Evolutionary conservation across 371 early-diverging fungal genomes (phyloP), one percentile per base, ranked within the genome.

Genomic region (Haplosporangium sp.): DNA sequence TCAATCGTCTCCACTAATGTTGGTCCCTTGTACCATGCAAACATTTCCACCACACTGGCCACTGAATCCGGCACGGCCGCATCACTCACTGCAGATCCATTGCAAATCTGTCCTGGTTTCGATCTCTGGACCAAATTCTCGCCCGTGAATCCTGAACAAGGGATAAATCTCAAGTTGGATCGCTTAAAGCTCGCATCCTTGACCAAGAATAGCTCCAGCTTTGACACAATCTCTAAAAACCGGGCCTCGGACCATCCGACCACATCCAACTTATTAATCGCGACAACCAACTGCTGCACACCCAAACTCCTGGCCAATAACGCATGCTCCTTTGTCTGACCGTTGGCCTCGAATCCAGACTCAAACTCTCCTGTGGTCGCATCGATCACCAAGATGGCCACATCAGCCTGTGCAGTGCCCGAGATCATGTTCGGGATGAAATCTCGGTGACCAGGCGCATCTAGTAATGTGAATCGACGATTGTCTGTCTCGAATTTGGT

Each of bases 381-480:
- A 81, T 97, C 97, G 5, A 99, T 93, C 5, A 99, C 99, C 21
- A 99, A 85, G 10, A 99, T 86, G 2, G 99, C 99, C 14, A 91
- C 96, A 86, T 98, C 99, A 0, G 99, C 98, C 81, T 97, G 99
- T 23, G 95, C 90, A 0, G 99, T 97, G 10, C 99, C 99, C 1
- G 93, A 92, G 63, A 99, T 99, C 99, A 99, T 99, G 80, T 96
- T 97, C n/a, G 98, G 96, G 52, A 99, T 94, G 83, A 98, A 99
- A 83, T 98, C 98, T 53, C 96, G 91, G 81, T 99, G 99, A 0
- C 99, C 99, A 10, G 99, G 99, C 0, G 99, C 98, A 83, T 98
- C 99, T 63, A 98, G 69, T 11, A 98, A 64, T 1, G 95, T 97
- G 73, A 96, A 97, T 21, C 83, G 77, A 21, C 94, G 88, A 59